Base-by-base conservation (phyloP, 805 yeast species). In the Candida wancherniae region DNA sequence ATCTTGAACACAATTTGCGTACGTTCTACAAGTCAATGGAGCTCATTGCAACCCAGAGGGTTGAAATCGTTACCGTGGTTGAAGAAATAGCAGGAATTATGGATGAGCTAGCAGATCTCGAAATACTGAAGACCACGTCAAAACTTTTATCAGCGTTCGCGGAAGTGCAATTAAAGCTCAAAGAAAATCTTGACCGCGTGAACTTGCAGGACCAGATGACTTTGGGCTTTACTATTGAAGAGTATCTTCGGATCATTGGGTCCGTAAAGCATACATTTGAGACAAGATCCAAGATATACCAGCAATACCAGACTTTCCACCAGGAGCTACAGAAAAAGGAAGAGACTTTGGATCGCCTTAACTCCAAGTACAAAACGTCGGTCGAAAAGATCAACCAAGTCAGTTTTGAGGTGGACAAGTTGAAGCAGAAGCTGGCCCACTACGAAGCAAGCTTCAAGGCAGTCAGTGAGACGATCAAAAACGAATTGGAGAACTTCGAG, bases 161-260 rank as follows among this genome's bases (percentile, higher is more conserved):
- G 21, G 77, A 76, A 19, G 74, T 84, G 6, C 90, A 88, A 50
- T 48, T 62, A 19, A 73, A 83, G 40, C 70, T 88, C 15, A 77
- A 77, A 45, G 90, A 84, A 31, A 67, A 84, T 27, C 62, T 85
- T 27, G 87, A 79, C 41, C 72, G 96, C 39, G 77, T 82, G 39
- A 79, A 86, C 36, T 57, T 83, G 57, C 95, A 85, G 54, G 97
- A 90, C 44, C 75, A 87, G 48, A 62, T 90, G 40, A 86, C 95
- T 0, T 61, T 90, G 27, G 95, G 95, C 2, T 74, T 83, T 15
- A 84, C 95, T 1, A 63, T 90, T 22, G 96, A 90, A 52, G 97
- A 88, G 52, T 88, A 92, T 53, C 64, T 79, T 28, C 71, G 97
- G 29, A 63, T 80, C 10, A 75, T 88, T 15, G 79, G 82, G 7